phyloP scores from a whole-genome alignment of 257 asterid species.

The Plantago elongata region DNA sequence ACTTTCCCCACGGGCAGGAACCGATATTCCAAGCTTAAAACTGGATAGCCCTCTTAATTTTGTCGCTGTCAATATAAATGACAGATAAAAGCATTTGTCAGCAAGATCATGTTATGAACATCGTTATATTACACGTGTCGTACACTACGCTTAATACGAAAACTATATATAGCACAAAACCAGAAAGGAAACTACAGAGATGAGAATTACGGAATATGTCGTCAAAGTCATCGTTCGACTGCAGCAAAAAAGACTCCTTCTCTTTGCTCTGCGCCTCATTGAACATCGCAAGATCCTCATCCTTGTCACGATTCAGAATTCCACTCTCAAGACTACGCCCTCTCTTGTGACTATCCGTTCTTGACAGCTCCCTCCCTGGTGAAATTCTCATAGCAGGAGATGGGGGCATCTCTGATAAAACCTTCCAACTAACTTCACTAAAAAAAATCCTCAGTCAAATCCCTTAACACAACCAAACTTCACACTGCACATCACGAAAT shows the following conservation, averaged over 20 bases:
- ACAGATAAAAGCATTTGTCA: slow-evolving; percentile 12
- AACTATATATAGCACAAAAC: slow-evolving; percentile 19
- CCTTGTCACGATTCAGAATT: slow-evolving; percentile 50
- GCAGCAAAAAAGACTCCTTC: slow-evolving; percentile 79
- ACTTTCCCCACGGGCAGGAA: slow-evolving; percentile 84
- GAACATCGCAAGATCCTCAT: slow-evolving; percentile 87
- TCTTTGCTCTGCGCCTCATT: slow-evolving; percentile 84
- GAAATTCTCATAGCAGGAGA: slow-evolving; percentile 80
- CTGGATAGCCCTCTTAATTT: slow-evolving; percentile 59
- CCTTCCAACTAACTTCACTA: slow-evolving; percentile 20
- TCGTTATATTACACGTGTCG: slow-evolving; percentile 6
- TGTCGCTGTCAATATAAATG: slow-evolving; percentile 44
- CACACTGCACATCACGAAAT: slow-evolving; percentile 27
- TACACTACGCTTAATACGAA: not conserved
- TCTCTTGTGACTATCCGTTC: slow-evolving; percentile 73
- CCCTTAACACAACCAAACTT: slow-evolving; percentile 25
- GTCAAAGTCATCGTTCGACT: slow-evolving; percentile 71
- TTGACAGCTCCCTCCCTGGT: slow-evolving; percentile 61
- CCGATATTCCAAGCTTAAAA: slow-evolving; percentile 62
- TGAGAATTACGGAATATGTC: slow-evolving; percentile 62
- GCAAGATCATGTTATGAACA: slow-evolving; percentile 21
- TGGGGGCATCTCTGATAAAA: slow-evolving; percentile 60
- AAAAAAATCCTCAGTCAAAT: slow-evolving; percentile 24
- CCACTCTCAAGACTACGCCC: slow-evolving; percentile 84
- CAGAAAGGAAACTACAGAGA: slow-evolving; percentile 20